Base-by-base conservation (phyloP, 1,139 yeast genomes). In the Yamadazyma triangularis region DNA sequence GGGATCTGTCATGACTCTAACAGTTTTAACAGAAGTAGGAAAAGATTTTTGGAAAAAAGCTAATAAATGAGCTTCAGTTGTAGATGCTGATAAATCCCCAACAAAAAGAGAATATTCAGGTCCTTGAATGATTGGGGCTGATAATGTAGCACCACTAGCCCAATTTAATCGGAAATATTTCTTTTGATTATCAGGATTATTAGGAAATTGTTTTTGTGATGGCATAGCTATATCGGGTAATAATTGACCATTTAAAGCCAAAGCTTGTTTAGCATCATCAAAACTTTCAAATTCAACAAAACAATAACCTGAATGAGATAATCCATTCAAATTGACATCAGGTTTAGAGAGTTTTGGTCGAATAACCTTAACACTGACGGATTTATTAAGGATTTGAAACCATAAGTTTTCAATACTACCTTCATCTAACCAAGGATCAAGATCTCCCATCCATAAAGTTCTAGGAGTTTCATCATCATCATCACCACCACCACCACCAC, bases 381-480 rank as follows among this genome's bases (percentile, higher is more conserved):
- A 50, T 45, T 70, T 55, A 44, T 59, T 44, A 44, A 72, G 43
- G 11, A 66, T 50, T 31, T 57, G 61, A 67, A 68, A 63, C 89
- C 89, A 81, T 27, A 82, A 66, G 37, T 69, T 70, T 26, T 64
- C 66, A 26, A 82, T 73, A 1, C 72, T 71, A 15, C 57, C 52
- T 48, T 82, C 89, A 44, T 79, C 84, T 58, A 84, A 70, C 70
- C 78, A 73, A 12, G 84, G 85, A 47, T 81, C 89, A 41, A 82
- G 60, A 48, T 81, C 91, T 13, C 91, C 91, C 91, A 82, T 82
- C 86, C 86, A 79, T 30, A 77, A 50, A 2, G 83, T 77, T 35
- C 77, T 58, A 22, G 81, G 80, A 10, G 72, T 64, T 21, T 46
- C 53, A 10, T 25, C 34, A 11, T 28, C 36, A 11, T 36, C 26